These are phyloP conservation scores for Basidioascus undulatus DNA, from an alignment of 768 basidiomycete genomes.

Conservation along the genomic window DNA sequence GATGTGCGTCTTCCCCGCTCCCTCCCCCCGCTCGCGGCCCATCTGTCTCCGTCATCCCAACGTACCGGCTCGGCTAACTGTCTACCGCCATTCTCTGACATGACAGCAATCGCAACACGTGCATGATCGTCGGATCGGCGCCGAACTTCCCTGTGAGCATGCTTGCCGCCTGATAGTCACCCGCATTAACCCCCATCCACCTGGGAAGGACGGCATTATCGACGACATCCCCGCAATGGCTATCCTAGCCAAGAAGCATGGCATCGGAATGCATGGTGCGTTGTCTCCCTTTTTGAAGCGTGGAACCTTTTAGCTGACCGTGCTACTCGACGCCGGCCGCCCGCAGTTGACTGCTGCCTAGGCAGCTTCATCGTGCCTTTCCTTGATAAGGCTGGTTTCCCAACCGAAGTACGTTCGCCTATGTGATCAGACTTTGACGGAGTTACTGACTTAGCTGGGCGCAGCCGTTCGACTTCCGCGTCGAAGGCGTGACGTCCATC, in stretches of 20 bases:
- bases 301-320: too few species aligned
- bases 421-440: too few species aligned
- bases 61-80: too few species aligned
- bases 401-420: too few species aligned
- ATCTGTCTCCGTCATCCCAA: too few species aligned
- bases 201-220: conserved; percentile 38
- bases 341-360: conserved; percentile 63
- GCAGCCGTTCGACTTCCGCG: conserved; percentile 70
- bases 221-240: conserved; percentile 65
- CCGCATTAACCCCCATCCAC: conserved; percentile 17
- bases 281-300: too few species aligned
- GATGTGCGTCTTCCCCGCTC: conserved; percentile 44
- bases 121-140: conserved; percentile 9
- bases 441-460: conserved; percentile 26
- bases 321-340: too few species aligned
- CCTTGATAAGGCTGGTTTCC: conserved; percentile 31
- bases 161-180: conserved; percentile 10
- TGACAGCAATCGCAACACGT: conserved; percentile 8
- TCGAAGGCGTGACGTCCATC: conserved; percentile 75
- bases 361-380: conserved; percentile 69
- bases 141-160: conserved; percentile 24
- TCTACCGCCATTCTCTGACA: too few species aligned
- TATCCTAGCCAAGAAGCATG: conserved; percentile 42
- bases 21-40: too few species aligned
- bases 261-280: conserved; percentile 45